These are phyloP conservation scores for Aspergillus texensis DNA, from an alignment of 2,329 filamentous ascomycete genomes.

Conservation along the genomic window DNA sequence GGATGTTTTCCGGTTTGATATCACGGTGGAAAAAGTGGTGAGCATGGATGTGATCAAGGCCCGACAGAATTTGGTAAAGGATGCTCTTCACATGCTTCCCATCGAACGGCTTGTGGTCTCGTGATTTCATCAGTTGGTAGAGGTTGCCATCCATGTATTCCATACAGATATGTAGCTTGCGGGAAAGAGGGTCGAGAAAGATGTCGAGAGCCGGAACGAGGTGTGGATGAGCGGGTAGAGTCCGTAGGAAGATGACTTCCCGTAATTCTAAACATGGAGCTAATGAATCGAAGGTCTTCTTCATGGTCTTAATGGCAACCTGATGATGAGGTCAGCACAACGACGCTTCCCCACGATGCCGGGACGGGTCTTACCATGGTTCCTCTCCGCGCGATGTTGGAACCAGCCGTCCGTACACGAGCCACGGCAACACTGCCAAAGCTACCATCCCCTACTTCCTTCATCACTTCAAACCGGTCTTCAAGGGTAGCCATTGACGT, in stretches of 20 bases:
- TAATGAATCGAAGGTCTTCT: slow-evolving; percentile 97
- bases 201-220: slow-evolving; percentile 98
- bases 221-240: slow-evolving; percentile 83
- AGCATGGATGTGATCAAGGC: slow-evolving; percentile 94
- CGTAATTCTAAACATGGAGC: slow-evolving; percentile 86
- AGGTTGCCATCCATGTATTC: slow-evolving; percentile 99
- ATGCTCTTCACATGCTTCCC: slow-evolving; percentile 95
- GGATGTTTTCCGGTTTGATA: slow-evolving; percentile 98
- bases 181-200: slow-evolving; percentile 93
- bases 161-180: slow-evolving; percentile 97
- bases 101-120: slow-evolving; percentile 92
- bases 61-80: slow-evolving; percentile 93
- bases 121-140: slow-evolving; percentile 97
- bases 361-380: slow-evolving; percentile 71
- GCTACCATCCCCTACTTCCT: slow-evolving; percentile 98
- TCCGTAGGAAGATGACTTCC: slow-evolving; percentile 94
- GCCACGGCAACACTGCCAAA: slow-evolving; percentile 95
- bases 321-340: slow-evolving; percentile 42
- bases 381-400: slow-evolving; percentile 83
- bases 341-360: background rate
- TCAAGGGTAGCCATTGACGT: slow-evolving; percentile 66
- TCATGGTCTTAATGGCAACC: slow-evolving; percentile 99
- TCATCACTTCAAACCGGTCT: slow-evolving; percentile 94
- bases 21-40: slow-evolving; percentile 98
- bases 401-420: slow-evolving; percentile 85